These are phyloP conservation scores for Violaceomyces palustris DNA, from an alignment of 1,284 basidiomycete species.

Conservation along the genomic window DNA sequence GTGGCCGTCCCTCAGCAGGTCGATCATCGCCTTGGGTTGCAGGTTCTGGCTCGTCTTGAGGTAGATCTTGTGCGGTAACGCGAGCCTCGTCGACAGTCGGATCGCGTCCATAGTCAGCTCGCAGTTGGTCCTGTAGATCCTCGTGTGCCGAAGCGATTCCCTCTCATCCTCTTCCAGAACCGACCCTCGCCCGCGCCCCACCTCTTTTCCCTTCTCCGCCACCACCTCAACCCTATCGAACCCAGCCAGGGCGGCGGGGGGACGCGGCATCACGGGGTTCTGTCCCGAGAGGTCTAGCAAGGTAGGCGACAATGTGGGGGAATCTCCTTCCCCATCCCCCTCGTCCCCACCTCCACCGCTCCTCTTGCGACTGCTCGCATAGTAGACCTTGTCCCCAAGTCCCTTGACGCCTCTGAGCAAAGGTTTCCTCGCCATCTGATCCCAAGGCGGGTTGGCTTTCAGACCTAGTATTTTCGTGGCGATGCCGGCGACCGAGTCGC, in stretches of 20 bases:
- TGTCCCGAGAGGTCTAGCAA: too few species aligned
- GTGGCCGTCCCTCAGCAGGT: slow-evolving; percentile 39
- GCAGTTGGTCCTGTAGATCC: slow-evolving; percentile 41
- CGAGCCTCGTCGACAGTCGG: slow-evolving; percentile 17
- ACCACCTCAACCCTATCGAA: too few species aligned
- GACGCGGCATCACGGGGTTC: too few species aligned
- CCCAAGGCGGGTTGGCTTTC: slow-evolving; percentile 35
- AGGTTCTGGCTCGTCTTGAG: slow-evolving; percentile 41
- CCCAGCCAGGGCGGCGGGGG: background rate
- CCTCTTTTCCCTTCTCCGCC: too few species aligned
- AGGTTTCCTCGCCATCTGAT: slow-evolving; percentile 10
- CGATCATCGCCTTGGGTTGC: slow-evolving; percentile 24
- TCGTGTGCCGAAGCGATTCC: slow-evolving; percentile 30
- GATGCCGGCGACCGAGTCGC: slow-evolving; percentile 30
- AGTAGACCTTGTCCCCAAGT: slow-evolving; percentile 17
- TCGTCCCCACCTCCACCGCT: background rate
- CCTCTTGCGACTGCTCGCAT: background rate
- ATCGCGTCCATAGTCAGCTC: slow-evolving; percentile 39
- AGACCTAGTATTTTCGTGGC: slow-evolving; percentile 35
- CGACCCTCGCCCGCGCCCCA: too few species aligned
- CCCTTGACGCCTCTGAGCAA: slow-evolving; percentile 23
- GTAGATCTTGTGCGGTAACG: slow-evolving; percentile 23
- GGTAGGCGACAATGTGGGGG: too few species aligned
- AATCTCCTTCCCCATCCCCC: too few species aligned
- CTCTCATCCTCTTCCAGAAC: too few species aligned